Conservation (phyloP, 73 alveolate species). For the Paramecium bursaria region DNA sequence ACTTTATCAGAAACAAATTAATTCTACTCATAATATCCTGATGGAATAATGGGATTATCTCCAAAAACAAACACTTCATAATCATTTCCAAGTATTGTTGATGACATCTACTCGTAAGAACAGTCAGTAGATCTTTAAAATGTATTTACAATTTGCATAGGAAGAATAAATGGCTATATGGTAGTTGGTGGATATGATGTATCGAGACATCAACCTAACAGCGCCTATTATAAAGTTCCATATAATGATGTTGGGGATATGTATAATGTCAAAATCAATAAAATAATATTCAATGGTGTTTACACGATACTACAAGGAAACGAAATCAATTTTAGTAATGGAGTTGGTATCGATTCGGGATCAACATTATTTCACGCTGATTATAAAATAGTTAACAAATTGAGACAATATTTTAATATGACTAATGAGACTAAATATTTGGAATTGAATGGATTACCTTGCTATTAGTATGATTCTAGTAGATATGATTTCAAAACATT, state of each 20-base stretch:
- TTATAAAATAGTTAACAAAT: neutral
- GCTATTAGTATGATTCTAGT: neutral
- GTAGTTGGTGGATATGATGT: constrained; percentile 83
- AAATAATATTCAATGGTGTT: neutral
- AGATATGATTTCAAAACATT: constrained; percentile 1
- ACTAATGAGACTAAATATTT: neutral
- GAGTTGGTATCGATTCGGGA: constrained; percentile 42
- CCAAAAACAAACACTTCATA: constrained; percentile 68
- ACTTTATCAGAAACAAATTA: constrained; percentile 88
- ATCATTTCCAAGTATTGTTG: constrained; percentile 71
- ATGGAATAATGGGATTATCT: constrained; percentile 96
- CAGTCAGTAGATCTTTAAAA: constrained; percentile 66
- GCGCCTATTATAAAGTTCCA: constrained; percentile 15
- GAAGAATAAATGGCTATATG: constrained; percentile 89
- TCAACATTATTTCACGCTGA: constrained; percentile 12
- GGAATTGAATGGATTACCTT: neutral
- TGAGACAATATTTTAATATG: neutral
- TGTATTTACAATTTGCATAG: constrained; percentile 90
- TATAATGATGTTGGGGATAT: neutral
- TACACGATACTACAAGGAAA: neutral
- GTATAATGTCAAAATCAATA: neutral
- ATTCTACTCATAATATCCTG: constrained; percentile 88
- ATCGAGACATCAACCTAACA: constrained; percentile 66
- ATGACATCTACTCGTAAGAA: constrained; percentile 72
- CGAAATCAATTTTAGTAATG: neutral